phyloP scores from a whole-genome alignment of 2,329 filamentous ascomycete species.

The Parascedosporium putredinis region DNA sequence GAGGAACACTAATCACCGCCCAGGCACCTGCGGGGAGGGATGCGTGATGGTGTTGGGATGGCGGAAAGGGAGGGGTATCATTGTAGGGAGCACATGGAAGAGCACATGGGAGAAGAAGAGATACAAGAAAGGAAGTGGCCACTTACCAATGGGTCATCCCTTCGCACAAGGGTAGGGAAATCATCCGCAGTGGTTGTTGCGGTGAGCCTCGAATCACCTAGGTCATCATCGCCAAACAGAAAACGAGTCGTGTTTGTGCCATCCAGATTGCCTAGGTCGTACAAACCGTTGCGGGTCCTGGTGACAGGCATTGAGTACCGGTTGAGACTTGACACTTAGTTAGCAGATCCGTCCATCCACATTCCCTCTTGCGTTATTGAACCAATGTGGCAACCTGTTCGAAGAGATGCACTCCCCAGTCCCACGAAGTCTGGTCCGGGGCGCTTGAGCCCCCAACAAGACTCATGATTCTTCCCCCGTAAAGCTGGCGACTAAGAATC shows the following conservation, averaged over 20 bases:
- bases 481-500: no score
- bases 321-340: constrained; percentile 51
- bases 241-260: constrained; percentile 79
- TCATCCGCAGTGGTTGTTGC: constrained; percentile 59
- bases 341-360: no score
- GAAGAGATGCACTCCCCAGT: no score
- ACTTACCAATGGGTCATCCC: constrained; percentile 47
- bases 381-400: no score
- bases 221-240: constrained; percentile 57
- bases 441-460: no score
- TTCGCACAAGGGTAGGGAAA: constrained; percentile 74
- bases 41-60: not conserved
- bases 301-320: constrained; percentile 92
- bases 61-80: no score
- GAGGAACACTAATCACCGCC: no score
- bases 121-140: not conserved
- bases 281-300: constrained; percentile 54
- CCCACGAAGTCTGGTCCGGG: no score
- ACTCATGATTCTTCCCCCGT: no score
- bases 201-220: constrained; percentile 33
- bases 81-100: no score
- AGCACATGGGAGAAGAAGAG: not conserved
- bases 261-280: constrained; percentile 55
- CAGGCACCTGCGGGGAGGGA: not conserved
- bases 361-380: no score